Conservation (phyloP, 352 stramenopile genomes). For the Pythium chondricola region DNA sequence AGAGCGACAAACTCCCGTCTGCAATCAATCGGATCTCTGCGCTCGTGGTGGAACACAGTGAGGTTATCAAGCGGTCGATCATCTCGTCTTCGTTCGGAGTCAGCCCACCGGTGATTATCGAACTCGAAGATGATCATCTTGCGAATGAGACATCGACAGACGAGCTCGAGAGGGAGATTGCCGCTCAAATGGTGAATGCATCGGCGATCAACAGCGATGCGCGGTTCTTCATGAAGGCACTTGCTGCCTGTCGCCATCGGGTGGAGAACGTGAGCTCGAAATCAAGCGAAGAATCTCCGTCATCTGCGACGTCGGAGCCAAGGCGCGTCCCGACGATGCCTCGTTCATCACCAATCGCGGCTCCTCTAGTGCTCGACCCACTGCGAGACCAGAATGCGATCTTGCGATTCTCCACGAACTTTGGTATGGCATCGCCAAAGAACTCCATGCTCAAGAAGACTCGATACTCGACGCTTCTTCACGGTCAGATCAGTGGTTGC, state of each 20-base stretch:
- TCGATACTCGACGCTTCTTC: conserved; percentile 34
- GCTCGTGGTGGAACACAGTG: conserved; percentile 40
- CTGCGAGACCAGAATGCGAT: conserved; percentile 40
- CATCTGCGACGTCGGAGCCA: neutral
- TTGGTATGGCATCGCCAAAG: conserved; percentile 22
- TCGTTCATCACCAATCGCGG: conserved; percentile 31
- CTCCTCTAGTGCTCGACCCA: conserved; percentile 32
- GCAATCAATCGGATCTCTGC: conserved; percentile 30
- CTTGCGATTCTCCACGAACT: conserved; percentile 39
- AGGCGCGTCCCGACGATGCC: conserved; percentile 28
- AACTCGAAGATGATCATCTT: conserved; percentile 32
- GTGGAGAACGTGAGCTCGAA: conserved; percentile 15
- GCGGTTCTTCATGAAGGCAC: conserved; percentile 32
- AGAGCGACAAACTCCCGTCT: conserved; percentile 28
- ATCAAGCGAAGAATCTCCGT: no score
- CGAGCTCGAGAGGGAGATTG: conserved; percentile 43
- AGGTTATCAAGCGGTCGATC: conserved; percentile 37
- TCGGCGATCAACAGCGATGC: conserved; percentile 30
- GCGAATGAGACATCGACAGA: conserved; percentile 36
- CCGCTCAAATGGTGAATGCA: conserved; percentile 30
- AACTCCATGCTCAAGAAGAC: conserved; percentile 26
- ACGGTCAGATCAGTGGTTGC: conserved; percentile 40
- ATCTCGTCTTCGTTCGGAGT: conserved; percentile 37
- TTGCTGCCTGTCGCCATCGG: conserved; percentile 34
- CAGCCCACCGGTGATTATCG: conserved; percentile 33